Evolutionary conservation across 768 basidiomycete genomes (phyloP), one percentile per base, ranked within the genome.

Genomic region (Collybia mongolica): DNA sequence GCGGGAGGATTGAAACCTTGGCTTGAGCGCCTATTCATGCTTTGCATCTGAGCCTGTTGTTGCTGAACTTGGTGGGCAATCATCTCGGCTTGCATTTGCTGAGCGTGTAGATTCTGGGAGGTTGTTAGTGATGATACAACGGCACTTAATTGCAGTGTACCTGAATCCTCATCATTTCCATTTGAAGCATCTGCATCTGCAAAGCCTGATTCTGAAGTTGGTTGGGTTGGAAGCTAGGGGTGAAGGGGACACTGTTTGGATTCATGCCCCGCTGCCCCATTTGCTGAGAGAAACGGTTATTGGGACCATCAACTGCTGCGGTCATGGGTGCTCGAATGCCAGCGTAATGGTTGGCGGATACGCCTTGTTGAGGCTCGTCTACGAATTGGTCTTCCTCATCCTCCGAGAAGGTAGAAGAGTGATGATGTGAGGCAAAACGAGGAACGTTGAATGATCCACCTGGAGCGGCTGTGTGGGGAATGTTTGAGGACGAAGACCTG

Each of bases 161-260:
- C 86, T 92, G 90, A 54, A 93, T 79, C 63, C 80, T 82, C 64
- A 90, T 67, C 58, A 93, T 79, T 71, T 93, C 90, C 49, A 93
- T 73, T 63, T 93, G 91, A 71, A 92, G 80, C 76, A 92, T 75
- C 71, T 93, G 90, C 78, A 92, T 76, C 70, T 91, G 90, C 48
- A 89, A 72, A 47, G 84, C 80, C 59, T 84, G 83, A 38, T 76
- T 69, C 61, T 84, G 84, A 39, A 73, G 69, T 39, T 82, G 61
- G 26, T 69, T 64, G 39, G 71, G 59, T 55, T 79, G 83, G 37
- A 71, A 66, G 44, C 71, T 72, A 39, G 72, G 74, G 45, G 68
- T 81, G 65, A 85, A 82, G 52, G 77, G 82, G 64, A 67, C 70
- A 72, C 70, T 77, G 71, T 75, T 77, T 52, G 73, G 76, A 55